Evolutionary conservation across 805 yeast genomes (phyloP).

Genomic region (Schizosaccharomyces cryophilus): DNA sequence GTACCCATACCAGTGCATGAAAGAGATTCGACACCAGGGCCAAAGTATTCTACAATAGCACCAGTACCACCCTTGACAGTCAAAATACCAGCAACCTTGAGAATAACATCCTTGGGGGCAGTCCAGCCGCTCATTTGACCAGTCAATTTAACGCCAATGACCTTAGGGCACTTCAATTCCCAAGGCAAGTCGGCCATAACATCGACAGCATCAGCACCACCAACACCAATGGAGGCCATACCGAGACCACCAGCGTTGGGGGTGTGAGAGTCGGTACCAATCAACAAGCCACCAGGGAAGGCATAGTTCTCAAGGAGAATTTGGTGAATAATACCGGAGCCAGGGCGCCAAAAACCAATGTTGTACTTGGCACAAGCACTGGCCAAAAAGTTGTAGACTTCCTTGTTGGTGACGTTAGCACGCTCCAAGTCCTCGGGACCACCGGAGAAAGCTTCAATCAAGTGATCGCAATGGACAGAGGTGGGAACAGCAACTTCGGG

Average conservation of each 20-base stretch:
- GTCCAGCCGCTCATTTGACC: constrained; percentile 85
- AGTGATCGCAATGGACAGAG: constrained; percentile 92
- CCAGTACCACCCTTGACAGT: constrained; percentile 98
- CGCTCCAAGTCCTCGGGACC: constrained; percentile 60
- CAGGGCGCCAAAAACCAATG: constrained; percentile 97
- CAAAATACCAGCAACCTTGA: constrained; percentile 69
- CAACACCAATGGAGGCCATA: constrained; percentile 96
- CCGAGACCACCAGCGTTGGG: constrained; percentile 99
- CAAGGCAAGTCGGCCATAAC: constrained; percentile 92
- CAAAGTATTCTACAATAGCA: constrained; percentile 83
- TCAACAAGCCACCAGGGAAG: constrained; percentile 89
- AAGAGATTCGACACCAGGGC: constrained; percentile 70
- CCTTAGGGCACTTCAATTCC: constrained; percentile 95
- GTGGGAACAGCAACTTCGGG: constrained; percentile 73
- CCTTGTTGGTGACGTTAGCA: constrained; percentile 70
- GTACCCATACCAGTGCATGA: constrained; percentile 99
- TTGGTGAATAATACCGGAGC: constrained; percentile 96
- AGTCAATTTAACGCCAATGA: constrained; percentile 78
- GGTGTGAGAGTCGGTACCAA: constrained; percentile 96
- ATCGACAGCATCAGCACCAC: constrained; percentile 99
- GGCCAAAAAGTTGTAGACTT: constrained; percentile 83
- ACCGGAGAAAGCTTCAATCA: constrained; percentile 88
- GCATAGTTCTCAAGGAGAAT: constrained; percentile 90
- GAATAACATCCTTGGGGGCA: constrained; percentile 90
- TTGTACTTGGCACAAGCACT: constrained; percentile 87